phyloP scores from a whole-genome alignment of 2,329 filamentous ascomycete species.

The Neurospora crassa region DNA sequence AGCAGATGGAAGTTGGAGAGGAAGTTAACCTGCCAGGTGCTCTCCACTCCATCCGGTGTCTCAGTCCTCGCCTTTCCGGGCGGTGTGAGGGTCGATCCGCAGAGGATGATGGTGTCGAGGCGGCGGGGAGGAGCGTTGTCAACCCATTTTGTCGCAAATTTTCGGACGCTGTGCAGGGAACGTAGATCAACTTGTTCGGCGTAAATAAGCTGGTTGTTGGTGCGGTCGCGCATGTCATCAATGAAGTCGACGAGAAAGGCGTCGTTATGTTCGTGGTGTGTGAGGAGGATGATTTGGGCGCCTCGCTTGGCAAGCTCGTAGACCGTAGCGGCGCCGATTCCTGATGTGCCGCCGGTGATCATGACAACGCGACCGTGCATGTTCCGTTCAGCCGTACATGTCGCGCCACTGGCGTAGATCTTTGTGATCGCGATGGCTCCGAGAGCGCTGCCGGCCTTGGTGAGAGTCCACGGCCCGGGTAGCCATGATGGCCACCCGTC shows the following conservation, averaged over 20 bases:
- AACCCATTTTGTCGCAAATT: constrained; percentile 96
- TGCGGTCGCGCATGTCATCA: constrained; percentile 68
- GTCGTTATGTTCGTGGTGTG: constrained; percentile 70
- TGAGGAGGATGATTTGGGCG: constrained; percentile 84
- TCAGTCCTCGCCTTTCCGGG: constrained; percentile 47
- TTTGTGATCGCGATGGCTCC: constrained; percentile 45
- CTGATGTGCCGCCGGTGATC: constrained; percentile 89
- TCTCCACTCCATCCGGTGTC: constrained; percentile 74
- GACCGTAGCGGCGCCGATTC: constrained; percentile 73
- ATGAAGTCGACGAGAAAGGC: constrained; percentile 89
- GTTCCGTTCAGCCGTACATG: constrained; percentile 64
- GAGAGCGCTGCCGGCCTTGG: constrained; percentile 28
- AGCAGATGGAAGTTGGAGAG: constrained; percentile 92
- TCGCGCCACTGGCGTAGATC: constrained; percentile 65
- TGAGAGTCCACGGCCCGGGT: constrained; percentile 31
- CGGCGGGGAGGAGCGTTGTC: constrained; percentile 85
- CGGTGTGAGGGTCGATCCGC: constrained; percentile 68
- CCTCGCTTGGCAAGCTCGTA: constrained; percentile 68
- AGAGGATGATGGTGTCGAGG: constrained; percentile 84
- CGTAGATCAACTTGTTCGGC: constrained; percentile 89
- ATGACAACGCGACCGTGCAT: constrained; percentile 94
- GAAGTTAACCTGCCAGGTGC: constrained; percentile 92
- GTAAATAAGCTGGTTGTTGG: constrained; percentile 81
- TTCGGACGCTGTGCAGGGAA: constrained; percentile 80
- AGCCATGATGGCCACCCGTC: constrained; percentile 42